Evolutionary conservation across 2,329 filamentous ascomycete genomes (phyloP), one percentile per base, ranked within the genome.

Genomic region (Colletotrichum trifolii): DNA sequence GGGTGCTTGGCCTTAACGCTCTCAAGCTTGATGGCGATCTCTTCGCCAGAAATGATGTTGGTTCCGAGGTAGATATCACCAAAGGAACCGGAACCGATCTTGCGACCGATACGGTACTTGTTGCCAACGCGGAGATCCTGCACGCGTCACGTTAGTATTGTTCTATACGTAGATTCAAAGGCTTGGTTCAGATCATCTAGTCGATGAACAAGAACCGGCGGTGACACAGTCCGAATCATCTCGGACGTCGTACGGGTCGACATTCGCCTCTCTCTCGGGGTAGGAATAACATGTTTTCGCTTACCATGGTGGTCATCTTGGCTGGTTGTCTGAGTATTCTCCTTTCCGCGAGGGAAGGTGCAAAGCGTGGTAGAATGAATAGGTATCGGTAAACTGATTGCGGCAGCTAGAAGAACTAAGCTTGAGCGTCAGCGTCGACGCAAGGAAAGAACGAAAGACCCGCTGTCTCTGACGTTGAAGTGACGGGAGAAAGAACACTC

Each of bases 1-100:
- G 96, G 96, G 80, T 98, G 96, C 87, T 99, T 98, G 78, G 96
- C 95, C 87, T 99, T 99, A 83, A 98, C 95, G 71, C 93, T 97
- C 83, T 99, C 96, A 67, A 99, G 93, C 86, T 99, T 99, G 85
- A 99, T 99, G 78, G 96, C 96, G 74, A 99, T 98, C 82, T 99
- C 96, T 81, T 99, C 96, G 68, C 96, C 96, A 5, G 96, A 98
- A 81, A 98, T 98, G 83, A 99, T 98, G 85, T 99, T 98, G 79
- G 96, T 99, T 74, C 96, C 96, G 59, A 98, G 89, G 82, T 98
- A 99, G 78, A 99, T 98, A 74, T 98, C 96, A 83, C 96, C 96
- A 79, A 99, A 99, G 76, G 91, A 94, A 72, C 96, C 96, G 73
- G 94, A 97, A 73, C 96, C 96, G 76, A 99, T 99, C 88, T 99